Evolutionary conservation across 169 alveolate genomes (phyloP).

Genomic region (Plasmodium gonderi): DNA sequence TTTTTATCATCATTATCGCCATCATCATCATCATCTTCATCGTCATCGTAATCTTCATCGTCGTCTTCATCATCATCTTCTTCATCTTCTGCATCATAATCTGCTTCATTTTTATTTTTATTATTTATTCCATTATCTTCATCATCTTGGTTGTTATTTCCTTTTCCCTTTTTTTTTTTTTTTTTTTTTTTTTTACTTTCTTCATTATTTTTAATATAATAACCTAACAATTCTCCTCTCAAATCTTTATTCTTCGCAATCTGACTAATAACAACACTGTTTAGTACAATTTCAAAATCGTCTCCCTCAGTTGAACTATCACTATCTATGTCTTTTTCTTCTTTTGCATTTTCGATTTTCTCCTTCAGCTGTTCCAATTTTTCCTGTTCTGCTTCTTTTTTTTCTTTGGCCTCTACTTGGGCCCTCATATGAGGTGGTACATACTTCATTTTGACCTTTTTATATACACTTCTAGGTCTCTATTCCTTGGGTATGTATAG

Average conservation of each 20-base stretch:
- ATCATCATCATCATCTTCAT: conserved; percentile 13
- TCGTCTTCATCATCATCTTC: neutral
- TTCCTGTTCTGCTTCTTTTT: conserved; percentile 14
- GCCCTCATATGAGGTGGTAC: conserved; percentile 65
- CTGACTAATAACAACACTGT: conserved; percentile 70
- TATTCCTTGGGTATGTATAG: too few species aligned
- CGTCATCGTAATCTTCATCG: conserved; percentile 1
- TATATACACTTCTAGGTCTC: neutral
- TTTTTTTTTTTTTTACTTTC: conserved; percentile 39
- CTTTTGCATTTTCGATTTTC: conserved; percentile 2
- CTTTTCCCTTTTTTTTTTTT: conserved; percentile 18
- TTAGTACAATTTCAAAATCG: conserved; percentile 65
- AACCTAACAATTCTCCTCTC: conserved; percentile 72
- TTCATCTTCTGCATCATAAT: neutral
- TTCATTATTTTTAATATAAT: conserved; percentile 44
- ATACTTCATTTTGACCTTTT: conserved; percentile 51
- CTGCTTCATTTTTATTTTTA: neutral
- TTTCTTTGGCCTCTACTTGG: conserved; percentile 30
- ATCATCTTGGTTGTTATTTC: conserved; percentile 17
- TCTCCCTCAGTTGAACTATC: conserved; percentile 59
- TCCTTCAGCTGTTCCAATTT: conserved; percentile 13
- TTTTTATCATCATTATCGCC: conserved; percentile 14
- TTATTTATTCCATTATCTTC: neutral
- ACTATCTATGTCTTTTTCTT: conserved; percentile 29
- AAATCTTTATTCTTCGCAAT: conserved; percentile 56